These are phyloP conservation scores for Ramaria rubella DNA, from an alignment of 768 basidiomycete species.

Conservation along the genomic window DNA sequence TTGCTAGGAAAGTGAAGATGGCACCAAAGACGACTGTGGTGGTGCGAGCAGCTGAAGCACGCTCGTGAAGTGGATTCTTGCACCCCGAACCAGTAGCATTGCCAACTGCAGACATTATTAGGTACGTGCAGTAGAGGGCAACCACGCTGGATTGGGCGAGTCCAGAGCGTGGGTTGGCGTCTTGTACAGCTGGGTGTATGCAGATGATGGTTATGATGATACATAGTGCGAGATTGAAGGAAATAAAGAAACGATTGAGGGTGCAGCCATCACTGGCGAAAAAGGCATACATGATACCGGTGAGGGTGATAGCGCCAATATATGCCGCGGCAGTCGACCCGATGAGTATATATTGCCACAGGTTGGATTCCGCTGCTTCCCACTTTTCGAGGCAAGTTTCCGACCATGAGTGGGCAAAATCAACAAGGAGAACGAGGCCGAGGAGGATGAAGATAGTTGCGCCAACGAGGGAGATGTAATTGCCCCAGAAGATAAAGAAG, in stretches of 20 bases:
- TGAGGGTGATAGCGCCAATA: conserved; percentile 74
- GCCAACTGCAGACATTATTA: conserved; percentile 87
- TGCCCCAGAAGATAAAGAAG: conserved; percentile 98
- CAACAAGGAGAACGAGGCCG: conserved; percentile 93
- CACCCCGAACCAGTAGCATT: conserved; percentile 83
- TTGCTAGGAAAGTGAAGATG: conserved; percentile 93
- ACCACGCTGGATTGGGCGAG: conserved; percentile 96
- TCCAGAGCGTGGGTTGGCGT: conserved; percentile 88
- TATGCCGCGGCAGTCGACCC: conserved; percentile 91
- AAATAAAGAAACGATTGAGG: conserved; percentile 96
- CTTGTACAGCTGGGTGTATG: conserved; percentile 82
- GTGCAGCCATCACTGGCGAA: conserved; percentile 84
- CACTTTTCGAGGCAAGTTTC: conserved; percentile 95
- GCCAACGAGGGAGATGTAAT: conserved; percentile 85
- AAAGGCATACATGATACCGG: conserved; percentile 84
- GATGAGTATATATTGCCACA: conserved; percentile 96
- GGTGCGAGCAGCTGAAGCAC: conserved; percentile 62
- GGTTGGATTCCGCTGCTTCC: conserved; percentile 79
- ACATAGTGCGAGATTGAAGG: conserved; percentile 81
- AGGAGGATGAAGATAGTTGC: conserved; percentile 94
- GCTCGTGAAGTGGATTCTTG: conserved; percentile 72
- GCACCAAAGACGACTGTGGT: conserved; percentile 89
- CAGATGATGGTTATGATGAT: conserved; percentile 75
- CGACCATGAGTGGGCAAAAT: conserved; percentile 98
- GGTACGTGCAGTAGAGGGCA: conserved; percentile 95